Evolutionary conservation across 2,329 filamentous ascomycete species (phyloP).

Genomic region (Ophiostoma piceae): DNA sequence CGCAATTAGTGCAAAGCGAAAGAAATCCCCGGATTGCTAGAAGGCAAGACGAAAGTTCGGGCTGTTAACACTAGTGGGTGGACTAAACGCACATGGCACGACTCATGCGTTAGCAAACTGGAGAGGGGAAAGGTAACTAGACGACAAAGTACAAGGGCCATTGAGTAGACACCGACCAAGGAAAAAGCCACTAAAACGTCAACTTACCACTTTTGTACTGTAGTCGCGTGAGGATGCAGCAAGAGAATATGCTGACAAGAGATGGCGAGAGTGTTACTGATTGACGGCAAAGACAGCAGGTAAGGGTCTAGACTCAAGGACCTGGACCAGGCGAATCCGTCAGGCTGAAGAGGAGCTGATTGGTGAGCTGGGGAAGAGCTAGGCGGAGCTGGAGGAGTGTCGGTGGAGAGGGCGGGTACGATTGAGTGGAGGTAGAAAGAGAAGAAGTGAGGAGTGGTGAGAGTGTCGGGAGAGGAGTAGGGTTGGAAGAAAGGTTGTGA

Average conservation of each 20-base stretch:
- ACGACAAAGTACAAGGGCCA: not conserved
- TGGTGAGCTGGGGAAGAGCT: not conserved
- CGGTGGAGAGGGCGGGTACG: slow-evolving; percentile 8
- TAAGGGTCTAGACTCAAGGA: not conserved
- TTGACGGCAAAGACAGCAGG: not conserved
- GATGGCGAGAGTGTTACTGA: not conserved
- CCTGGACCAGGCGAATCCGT: not conserved
- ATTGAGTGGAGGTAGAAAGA: slow-evolving; percentile 2
- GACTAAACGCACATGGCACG: slow-evolving; percentile 6
- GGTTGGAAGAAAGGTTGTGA: not conserved
- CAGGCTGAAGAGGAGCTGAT: slow-evolving; percentile 10
- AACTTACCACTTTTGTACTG: not conserved
- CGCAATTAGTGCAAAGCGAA: not conserved
- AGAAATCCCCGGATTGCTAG: not conserved
- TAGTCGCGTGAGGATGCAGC: not conserved
- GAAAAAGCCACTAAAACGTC: not conserved
- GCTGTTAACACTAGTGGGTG: not conserved
- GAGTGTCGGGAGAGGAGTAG: slow-evolving; percentile 1
- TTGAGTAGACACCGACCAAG: not conserved
- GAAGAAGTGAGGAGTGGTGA: not conserved
- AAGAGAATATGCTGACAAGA: not conserved
- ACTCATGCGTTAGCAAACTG: slow-evolving; percentile 6
- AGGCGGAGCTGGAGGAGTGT: not conserved
- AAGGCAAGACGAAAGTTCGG: not conserved
- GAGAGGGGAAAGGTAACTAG: not conserved